Evolutionary conservation across 768 basidiomycete genomes (phyloP), one percentile per base, ranked within the genome.

Genomic region (Agrocybe praecox): DNA sequence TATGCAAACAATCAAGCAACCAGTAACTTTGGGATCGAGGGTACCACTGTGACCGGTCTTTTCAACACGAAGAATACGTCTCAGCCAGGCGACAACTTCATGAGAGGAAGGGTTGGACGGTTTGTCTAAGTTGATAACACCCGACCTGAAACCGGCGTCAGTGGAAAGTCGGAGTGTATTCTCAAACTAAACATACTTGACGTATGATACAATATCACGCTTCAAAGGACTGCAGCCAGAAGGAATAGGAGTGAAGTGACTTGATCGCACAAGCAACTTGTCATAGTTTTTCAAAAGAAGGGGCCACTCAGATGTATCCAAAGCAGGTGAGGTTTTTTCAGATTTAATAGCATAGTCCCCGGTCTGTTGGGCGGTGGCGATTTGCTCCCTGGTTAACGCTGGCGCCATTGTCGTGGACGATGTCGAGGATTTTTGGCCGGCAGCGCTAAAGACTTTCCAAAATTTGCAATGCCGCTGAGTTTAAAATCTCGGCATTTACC

Each of bases 11-110:
- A 98, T 98, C 63, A 99, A 72, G 75, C 97, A 99, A 14, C 97
- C 97, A 50, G 97, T 99, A 63, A 99, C 97, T 74, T 99, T 99
- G 47, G 97, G 97, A 72, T 99, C 97, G 46, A 99, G 84, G 44
- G 97, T 99, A 62, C 97, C 97, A 57, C 95, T 97, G 76, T 99
- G 97, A 42, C 97, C 97, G 0, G 97, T 99, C 77, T 99, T 98
- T 74, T 98, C 97, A 22, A 91, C 94, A 19, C 96, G 88, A 52
- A 99, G 74, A 61, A 99, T 99, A n/a, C 97, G 86, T 65, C 96
- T 85, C 60, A 99, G 76, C 97, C 97, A 99, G 15, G 97, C 97
- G 62, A 99, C 97, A 52, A 99, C 97, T 80, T 99, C 97, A 74
- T 99, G 97, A 5, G 96, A 96, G 17, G 96, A 97, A 3, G 96